phyloP scores from a whole-genome alignment of 2,329 filamentous ascomycete species.

The Cercospora berteroae region DNA sequence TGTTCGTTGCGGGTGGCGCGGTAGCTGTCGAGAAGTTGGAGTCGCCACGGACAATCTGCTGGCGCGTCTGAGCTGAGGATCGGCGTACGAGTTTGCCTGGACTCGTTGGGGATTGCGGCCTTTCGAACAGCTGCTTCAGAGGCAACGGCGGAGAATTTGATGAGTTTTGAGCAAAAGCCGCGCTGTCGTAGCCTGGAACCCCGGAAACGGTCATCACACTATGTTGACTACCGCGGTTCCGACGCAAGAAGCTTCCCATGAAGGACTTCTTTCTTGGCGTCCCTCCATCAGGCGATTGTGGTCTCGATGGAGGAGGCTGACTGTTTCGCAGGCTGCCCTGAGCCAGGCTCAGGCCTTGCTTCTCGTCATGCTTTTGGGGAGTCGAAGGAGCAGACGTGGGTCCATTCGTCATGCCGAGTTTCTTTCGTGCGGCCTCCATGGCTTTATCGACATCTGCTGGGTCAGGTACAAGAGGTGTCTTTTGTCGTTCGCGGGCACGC shows the following conservation, averaged over 20 bases:
- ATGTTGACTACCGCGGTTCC: constrained; percentile 33
- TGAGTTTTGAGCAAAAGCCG: background rate
- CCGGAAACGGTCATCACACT: constrained; percentile 25
- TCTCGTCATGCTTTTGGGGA: constrained; percentile 22
- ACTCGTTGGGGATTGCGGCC: constrained; percentile 53
- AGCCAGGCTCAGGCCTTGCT: constrained; percentile 37
- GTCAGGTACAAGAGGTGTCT: constrained; percentile 34
- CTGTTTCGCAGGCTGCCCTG: constrained; percentile 40
- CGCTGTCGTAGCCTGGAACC: constrained; percentile 10
- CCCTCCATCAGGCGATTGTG: constrained; percentile 21
- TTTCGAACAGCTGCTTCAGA: constrained; percentile 40
- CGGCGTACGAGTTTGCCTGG: constrained; percentile 39
- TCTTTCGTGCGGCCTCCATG: constrained; percentile 37
- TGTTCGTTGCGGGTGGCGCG: constrained; percentile 31
- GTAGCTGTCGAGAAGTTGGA: constrained; percentile 29
- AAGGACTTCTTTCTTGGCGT: constrained; percentile 33
- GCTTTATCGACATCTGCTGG: constrained; percentile 41
- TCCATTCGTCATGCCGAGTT: constrained; percentile 32
- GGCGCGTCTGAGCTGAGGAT: constrained; percentile 22
- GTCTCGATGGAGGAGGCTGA: constrained; percentile 54
- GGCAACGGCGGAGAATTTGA: constrained; percentile 14
- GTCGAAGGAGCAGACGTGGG: constrained; percentile 10
- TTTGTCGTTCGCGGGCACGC: constrained; percentile 47
- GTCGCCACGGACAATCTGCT: constrained; percentile 27
- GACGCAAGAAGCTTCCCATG: constrained; percentile 38